phyloP scores from a whole-genome alignment of 495 filamentous ascomycete species.

The Endocarpon pusillum region DNA sequence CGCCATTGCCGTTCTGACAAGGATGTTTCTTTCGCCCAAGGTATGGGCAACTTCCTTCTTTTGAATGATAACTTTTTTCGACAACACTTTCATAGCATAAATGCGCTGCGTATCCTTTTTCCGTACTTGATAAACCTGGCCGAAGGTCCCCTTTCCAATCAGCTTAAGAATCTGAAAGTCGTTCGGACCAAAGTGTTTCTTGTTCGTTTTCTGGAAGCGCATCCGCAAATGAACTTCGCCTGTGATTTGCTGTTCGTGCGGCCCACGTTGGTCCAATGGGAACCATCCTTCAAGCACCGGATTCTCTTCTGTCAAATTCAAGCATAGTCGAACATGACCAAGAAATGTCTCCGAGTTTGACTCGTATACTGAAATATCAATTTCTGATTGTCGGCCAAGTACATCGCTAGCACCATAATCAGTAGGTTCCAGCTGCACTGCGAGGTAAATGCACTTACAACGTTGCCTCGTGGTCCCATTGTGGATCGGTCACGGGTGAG shows the following conservation, averaged over 20 bases:
- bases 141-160: conserved; percentile 96
- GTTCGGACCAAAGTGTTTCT: conserved; percentile 86
- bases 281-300: conserved; percentile 72
- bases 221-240: conserved; percentile 87
- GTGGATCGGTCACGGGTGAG: conserved; percentile 65
- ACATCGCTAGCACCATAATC: conserved; percentile 65
- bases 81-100: conserved; percentile 97
- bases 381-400: conserved; percentile 74
- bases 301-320: conserved; percentile 48
- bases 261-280: conserved; percentile 49
- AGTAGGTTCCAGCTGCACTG: conserved; percentile 6
- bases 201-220: conserved; percentile 73
- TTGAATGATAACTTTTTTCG: conserved; percentile 98
- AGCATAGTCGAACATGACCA: conserved; percentile 68
- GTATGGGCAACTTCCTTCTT: conserved; percentile 99
- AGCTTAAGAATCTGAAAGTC: conserved; percentile 93
- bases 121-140: conserved; percentile 98
- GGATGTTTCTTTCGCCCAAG: conserved; percentile 88
- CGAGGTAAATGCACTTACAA: conserved; percentile 48
- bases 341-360: conserved; percentile 75
- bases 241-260: conserved; percentile 50
- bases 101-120: conserved; percentile 94
- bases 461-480: conserved; percentile 87
- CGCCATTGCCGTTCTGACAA: conserved; percentile 87
- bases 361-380: conserved; percentile 91